Evolutionary conservation across 1,284 basidiomycete genomes (phyloP), one percentile per base, ranked within the genome.

Genomic region (Ceratobasidium sp.): DNA sequence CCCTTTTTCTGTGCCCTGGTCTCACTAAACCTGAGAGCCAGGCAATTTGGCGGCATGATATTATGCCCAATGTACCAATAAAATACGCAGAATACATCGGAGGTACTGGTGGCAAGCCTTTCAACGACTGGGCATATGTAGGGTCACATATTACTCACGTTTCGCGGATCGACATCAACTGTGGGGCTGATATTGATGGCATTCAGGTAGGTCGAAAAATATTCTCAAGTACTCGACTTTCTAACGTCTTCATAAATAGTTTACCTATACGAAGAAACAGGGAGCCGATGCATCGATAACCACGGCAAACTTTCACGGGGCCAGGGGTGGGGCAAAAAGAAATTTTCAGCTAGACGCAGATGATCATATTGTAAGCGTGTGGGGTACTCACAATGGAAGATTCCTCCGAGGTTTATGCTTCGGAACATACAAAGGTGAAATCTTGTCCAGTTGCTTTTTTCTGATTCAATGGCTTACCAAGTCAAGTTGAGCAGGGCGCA

Each of bases 191-290:
- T 53, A 21, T 65, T 12, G 30, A 65, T 12, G 43, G 62, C 3
- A 39, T 65, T 16, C 46, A 39, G 46, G 62, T 65, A 21, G 3
- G 62, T 46, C n/a, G n/a, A n/a, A n/a, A n/a, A n/a, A n/a, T n/a
- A n/a, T n/a, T n/a, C n/a, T n/a, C n/a, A n/a, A n/a, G n/a, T n/a
- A n/a, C n/a, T n/a, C n/a, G n/a, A n/a, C n/a, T n/a, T n/a, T n/a
- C n/a, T n/a, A n/a, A n/a, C n/a, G n/a, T n/a, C n/a, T n/a, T n/a
- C n/a, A n/a, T n/a, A n/a, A n/a, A n/a, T n/a, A n/a, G n/a, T n/a
- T n/a, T n/a, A n/a, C n/a, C n/a, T n/a, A n/a, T n/a, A n/a, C n/a
- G n/a, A n/a, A n/a, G n/a, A n/a, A n/a, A n/a, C n/a, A n/a, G n/a
- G n/a, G n/a, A n/a, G n/a, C n/a, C n/a, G n/a, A n/a, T n/a, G n/a